These are phyloP conservation scores for Tolypocladium album DNA, from an alignment of 2,329 filamentous ascomycete genomes.

Conservation along the genomic window DNA sequence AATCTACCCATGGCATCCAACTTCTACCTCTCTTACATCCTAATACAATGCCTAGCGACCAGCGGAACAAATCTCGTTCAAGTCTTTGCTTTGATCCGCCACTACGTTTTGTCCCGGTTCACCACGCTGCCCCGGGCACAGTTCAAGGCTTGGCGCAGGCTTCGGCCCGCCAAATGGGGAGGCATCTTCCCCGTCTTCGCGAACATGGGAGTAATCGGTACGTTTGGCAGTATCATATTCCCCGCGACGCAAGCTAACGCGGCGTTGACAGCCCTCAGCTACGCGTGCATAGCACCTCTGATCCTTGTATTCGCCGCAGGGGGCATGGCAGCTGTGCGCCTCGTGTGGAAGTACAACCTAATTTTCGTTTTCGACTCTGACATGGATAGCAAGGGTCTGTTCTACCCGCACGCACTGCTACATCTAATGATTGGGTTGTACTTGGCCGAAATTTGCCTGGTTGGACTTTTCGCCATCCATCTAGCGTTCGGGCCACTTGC, in stretches of 20 bases:
- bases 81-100: slow-evolving; percentile 47
- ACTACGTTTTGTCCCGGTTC: slow-evolving; percentile 54
- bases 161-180: slow-evolving; percentile 72
- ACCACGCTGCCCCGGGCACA: slow-evolving; percentile 71
- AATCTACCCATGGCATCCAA: slow-evolving; percentile 79
- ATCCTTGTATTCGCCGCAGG: slow-evolving; percentile 73
- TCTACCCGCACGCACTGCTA: slow-evolving; percentile 79
- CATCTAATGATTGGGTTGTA: slow-evolving; percentile 81
- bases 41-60: slow-evolving; percentile 79
- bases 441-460: slow-evolving; percentile 68
- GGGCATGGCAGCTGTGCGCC: slow-evolving; percentile 71
- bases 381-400: slow-evolving; percentile 79
- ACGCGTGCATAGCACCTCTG: slow-evolving; percentile 77
- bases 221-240: slow-evolving; percentile 16
- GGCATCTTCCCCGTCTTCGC: slow-evolving; percentile 73
- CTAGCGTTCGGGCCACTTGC: slow-evolving; percentile 57
- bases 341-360: slow-evolving; percentile 84
- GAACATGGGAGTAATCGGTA: slow-evolving; percentile 70
- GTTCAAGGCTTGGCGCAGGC: slow-evolving; percentile 64
- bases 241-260: background rate
- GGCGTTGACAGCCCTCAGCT: slow-evolving; percentile 55
- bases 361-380: slow-evolving; percentile 74
- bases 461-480: slow-evolving; percentile 71
- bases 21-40: slow-evolving; percentile 89
- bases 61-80: slow-evolving; percentile 68